Percentiles rank a stretch among this genome's conserved stretches.
Conservation (phyloP, 495 filamentous ascomycete genomes). For the Ramalina intermedia region DNA sequence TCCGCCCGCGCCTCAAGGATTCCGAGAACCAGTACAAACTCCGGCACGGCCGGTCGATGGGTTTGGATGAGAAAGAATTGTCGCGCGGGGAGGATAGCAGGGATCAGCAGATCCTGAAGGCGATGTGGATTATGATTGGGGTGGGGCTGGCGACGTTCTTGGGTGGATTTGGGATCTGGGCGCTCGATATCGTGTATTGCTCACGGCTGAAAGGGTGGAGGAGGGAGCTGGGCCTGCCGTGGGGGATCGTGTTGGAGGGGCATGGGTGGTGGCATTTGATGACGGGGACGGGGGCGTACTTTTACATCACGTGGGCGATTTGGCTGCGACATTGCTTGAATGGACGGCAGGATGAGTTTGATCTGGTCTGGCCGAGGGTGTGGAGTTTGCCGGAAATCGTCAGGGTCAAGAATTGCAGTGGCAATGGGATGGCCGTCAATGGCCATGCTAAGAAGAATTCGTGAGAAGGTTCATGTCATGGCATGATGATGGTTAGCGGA, state of each 20-base stretch:
- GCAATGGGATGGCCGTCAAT: constrained; percentile 16
- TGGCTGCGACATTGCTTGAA: constrained; percentile 76
- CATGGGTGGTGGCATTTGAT: constrained; percentile 89
- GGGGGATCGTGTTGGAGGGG: constrained; percentile 80
- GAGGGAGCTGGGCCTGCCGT: constrained; percentile 63
- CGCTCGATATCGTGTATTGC: constrained; percentile 73
- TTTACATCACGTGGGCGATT: constrained; percentile 75
- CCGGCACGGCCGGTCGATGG: constrained; percentile 17
- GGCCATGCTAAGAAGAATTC: constrained; percentile 28
- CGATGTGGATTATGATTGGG: constrained; percentile 64
- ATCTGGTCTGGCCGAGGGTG: constrained; percentile 55
- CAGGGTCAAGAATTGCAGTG: constrained; percentile 21
- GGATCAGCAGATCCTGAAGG: constrained; percentile 44
- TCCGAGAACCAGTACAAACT: constrained; percentile 24
- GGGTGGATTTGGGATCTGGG: constrained; percentile 77
- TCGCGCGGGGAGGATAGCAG: constrained; percentile 29
- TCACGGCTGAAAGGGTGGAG: constrained; percentile 54
- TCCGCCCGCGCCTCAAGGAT: constrained; percentile 39
- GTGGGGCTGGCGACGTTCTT: constrained; percentile 63
- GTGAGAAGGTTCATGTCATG: constrained; percentile 13
- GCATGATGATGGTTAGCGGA: neutral
- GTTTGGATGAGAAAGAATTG: constrained; percentile 7
- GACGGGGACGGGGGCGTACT: constrained; percentile 59
- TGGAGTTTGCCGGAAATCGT: constrained; percentile 55
- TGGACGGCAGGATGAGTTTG: constrained; percentile 58